phyloP scores from a whole-genome alignment of 2,329 filamentous ascomycete species.

The Cyanodermella asteris region DNA sequence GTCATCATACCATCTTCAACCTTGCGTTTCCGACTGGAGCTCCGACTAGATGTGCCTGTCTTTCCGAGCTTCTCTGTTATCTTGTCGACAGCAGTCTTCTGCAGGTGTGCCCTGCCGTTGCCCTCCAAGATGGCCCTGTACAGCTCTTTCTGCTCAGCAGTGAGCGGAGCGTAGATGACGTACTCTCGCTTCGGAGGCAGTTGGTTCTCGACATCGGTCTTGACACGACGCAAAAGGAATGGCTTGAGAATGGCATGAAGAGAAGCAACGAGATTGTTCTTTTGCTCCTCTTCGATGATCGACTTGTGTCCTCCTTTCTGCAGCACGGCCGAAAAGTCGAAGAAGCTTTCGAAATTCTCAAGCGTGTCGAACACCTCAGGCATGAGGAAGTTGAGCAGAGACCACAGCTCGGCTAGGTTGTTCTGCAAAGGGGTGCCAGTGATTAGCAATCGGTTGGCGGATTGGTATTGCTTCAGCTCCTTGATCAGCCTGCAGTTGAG shows the following conservation, averaged over 20 bases:
- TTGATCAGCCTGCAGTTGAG: slow-evolving; percentile 81
- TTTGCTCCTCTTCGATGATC: slow-evolving; percentile 56
- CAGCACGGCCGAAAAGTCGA: slow-evolving; percentile 82
- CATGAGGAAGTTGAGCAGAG: slow-evolving; percentile 75
- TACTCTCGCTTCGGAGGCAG: slow-evolving; percentile 96
- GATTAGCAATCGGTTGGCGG: slow-evolving; percentile 74
- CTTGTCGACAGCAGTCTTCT: slow-evolving; percentile 27
- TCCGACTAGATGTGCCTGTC: slow-evolving; percentile 11
- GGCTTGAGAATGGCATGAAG: slow-evolving; percentile 88
- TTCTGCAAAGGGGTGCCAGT: slow-evolving; percentile 92
- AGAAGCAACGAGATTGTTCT: slow-evolving; percentile 60
- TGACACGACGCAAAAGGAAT: slow-evolving; percentile 67
- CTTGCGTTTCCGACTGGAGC: slow-evolving; percentile 36
- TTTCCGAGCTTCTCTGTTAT: slow-evolving; percentile 15
- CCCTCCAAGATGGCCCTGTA: slow-evolving; percentile 73
- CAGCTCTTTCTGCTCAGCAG: slow-evolving; percentile 70
- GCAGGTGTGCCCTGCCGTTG: slow-evolving; percentile 32
- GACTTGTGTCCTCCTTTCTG: slow-evolving; percentile 61
- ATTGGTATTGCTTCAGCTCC: slow-evolving; percentile 70
- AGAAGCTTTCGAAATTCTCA: slow-evolving; percentile 87
- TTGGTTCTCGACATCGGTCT: slow-evolving; percentile 75
- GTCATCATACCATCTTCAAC: slow-evolving; percentile 22
- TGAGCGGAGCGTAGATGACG: slow-evolving; percentile 81
- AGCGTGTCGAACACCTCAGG: slow-evolving; percentile 85
- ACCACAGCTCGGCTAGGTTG: slow-evolving; percentile 88